Conservation (phyloP, 345 rosid species). For the Dipteronia dyeriana region DNA sequence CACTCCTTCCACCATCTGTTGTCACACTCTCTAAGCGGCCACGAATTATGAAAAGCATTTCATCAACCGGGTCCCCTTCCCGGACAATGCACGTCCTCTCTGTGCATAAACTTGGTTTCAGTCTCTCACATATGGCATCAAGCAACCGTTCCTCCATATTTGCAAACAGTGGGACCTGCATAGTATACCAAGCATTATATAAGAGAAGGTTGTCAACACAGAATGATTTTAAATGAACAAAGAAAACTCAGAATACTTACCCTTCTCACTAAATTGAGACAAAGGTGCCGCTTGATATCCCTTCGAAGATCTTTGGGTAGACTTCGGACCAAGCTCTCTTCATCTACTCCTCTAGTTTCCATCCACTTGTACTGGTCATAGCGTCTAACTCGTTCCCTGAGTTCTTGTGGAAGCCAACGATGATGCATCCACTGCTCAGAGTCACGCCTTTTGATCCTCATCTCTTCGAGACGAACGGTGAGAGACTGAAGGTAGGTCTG, state of each 20-base stretch:
- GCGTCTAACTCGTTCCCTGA: slow-evolving; percentile 64
- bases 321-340: slow-evolving; percentile 68
- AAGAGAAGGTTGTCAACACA: not conserved
- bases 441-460: slow-evolving; percentile 92
- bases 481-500: slow-evolving; percentile 88
- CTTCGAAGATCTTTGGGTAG: slow-evolving; percentile 87
- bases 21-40: slow-evolving; percentile 86
- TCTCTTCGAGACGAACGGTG: slow-evolving; percentile 80
- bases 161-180: slow-evolving; percentile 82
- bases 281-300: slow-evolving; percentile 87
- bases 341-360: slow-evolving; percentile 78
- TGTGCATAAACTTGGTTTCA: slow-evolving; percentile 79
- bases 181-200: not conserved
- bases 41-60: slow-evolving; percentile 83
- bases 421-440: slow-evolving; percentile 98
- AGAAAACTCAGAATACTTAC: slow-evolving; percentile 38
- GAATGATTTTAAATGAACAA: not conserved
- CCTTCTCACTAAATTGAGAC: slow-evolving; percentile 80
- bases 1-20: slow-evolving; percentile 90
- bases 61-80: slow-evolving; percentile 88
- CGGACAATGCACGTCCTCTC: slow-evolving; percentile 69
- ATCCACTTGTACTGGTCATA: slow-evolving; percentile 81
- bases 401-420: slow-evolving; percentile 75
- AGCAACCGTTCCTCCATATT: slow-evolving; percentile 86
- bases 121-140: slow-evolving; percentile 87